Evolutionary conservation across 2,329 filamentous ascomycete genomes (phyloP), one percentile per base, ranked within the genome.

Genomic region (Arachnopeziza araneosa): DNA sequence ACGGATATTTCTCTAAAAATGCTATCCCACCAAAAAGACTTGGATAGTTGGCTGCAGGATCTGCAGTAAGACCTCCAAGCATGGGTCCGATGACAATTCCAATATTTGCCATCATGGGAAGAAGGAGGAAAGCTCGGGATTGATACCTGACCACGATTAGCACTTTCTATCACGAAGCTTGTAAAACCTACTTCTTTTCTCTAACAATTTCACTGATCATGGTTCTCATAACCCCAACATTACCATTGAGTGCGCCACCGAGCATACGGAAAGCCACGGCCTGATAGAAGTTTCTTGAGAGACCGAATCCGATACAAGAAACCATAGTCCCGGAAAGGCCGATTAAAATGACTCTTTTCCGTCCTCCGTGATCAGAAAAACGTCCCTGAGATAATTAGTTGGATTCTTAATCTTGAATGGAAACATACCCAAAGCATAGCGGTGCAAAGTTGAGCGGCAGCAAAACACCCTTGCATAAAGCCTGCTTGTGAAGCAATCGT

Each of bases 301-400:
- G 74, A 23, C 90, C 89, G 66, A 93, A 95, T 1, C 90, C 74
- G 0, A 81, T 77, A 0, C 83, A 86, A 0, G 83, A 79, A 10
- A 85, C 57, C 78, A 69, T 9, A 81, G 91, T 0, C 91, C 91
- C 3, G 85, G 69, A 36, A 8, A 96, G 75, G 0, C 91, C 91
- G 56, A 96, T 84, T 60, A 95, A 75, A 22, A 96, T 77, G 21
- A 95, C 90, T n/a, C 80, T 82, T 75, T 96, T 96, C 52, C 91
- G 82, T 0, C 91, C 91, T 60, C 83, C 82, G 7, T 81, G 81
- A 68, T 85, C 83, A 7, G 87, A 84, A 3, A 92, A 75, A 0
- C 88, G 79, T 0, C 91, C 91, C 26, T 30, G 4, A 30, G 9
- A 30, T 30, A 30, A 30, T 30, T 4, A 30, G 26, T 30, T 30